phyloP scores from a whole-genome alignment of 441 rosid species.

The Capsella rubella region DNA sequence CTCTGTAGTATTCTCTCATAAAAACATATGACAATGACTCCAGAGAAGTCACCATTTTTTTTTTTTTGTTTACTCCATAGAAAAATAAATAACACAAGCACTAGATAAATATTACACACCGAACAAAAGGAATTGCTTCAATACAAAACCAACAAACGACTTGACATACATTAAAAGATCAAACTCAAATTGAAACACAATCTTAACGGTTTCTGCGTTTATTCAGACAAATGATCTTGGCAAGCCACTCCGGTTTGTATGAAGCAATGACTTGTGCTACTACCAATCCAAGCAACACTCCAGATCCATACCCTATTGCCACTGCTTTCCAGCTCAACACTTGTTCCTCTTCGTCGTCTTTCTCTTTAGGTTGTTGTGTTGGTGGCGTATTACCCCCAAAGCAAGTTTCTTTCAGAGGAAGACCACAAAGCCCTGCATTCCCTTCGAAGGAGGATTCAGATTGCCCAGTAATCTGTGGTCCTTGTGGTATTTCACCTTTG shows the following conservation, averaged over 20 bases:
- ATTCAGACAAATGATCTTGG: neutral
- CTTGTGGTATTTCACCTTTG: slow-evolving; percentile 47
- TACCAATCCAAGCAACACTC: slow-evolving; percentile 28
- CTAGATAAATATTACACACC: neutral
- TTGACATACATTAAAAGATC: neutral
- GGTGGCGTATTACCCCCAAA: neutral
- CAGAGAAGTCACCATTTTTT: neutral
- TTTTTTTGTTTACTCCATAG: neutral
- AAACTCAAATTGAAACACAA: neutral
- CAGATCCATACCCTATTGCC: neutral
- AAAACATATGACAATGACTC: slow-evolving; percentile 4
- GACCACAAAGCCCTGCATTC: slow-evolving; percentile 36
- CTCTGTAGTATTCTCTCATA: neutral
- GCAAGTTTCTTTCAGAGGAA: slow-evolving; percentile 23
- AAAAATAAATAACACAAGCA: neutral
- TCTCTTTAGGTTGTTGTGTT: neutral
- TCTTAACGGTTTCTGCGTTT: neutral
- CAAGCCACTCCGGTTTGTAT: slow-evolving; percentile 15
- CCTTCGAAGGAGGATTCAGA: slow-evolving; percentile 23
- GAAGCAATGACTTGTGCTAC: slow-evolving; percentile 18
- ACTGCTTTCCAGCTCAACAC: slow-evolving; percentile 23
- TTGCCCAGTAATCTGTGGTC: slow-evolving; percentile 41
- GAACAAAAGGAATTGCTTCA: neutral
- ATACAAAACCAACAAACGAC: neutral
- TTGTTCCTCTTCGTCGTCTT: neutral